Evolutionary conservation across 1,139 yeast genomes (phyloP), one percentile per base, ranked within the genome.

Genomic region (Saccharomyces hybrid): DNA sequence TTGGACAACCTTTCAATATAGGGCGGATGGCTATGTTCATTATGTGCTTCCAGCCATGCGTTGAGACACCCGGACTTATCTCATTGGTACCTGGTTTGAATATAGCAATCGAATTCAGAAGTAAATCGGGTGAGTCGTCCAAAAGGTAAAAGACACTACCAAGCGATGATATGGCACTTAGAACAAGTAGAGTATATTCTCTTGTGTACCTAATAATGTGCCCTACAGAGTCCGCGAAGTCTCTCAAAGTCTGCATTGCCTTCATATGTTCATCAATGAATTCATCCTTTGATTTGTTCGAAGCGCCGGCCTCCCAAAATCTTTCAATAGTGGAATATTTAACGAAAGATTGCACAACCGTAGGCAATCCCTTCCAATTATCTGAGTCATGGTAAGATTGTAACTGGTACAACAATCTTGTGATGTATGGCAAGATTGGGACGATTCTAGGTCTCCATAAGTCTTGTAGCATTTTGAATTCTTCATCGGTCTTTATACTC

Each of bases 221-320:
- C 14, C 99, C 99, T n/a, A 93, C 96, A 3, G 96, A 87, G 69
- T 95, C 99, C 0, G 99, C 98, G 75, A 95, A 93, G 72, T 95
- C 99, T 61, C 98, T 78, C 56, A 93, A 74, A 0, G 98, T 90
- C 60, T 87, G 87, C 74, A 95, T 89, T 0, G 99, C 98, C 65
- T 86, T 88, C 55, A 90, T 96, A 64, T 85, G 90, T 66, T 95
- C 98, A 68, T 89, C 97, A 58, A 93, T 86, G 64, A 95, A 95
- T 46, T 95, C 91, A 67, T 95, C 99, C 63, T 89, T 86, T 6
- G 96, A 85, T 70, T 93, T 96, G 56, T 88, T 88, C 1, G 97
- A 88, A 23, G 95, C 95, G 16, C 99, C 99, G 59, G 91, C 96
- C 67, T 95, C 98, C 99, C 99, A 95, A 69, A 93, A 93, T 63